Percentiles rank a stretch among this genome's conserved stretches.
phyloP scores from a whole-genome alignment of 1,284 basidiomycete genomes.

The Tilletia setariae region DNA sequence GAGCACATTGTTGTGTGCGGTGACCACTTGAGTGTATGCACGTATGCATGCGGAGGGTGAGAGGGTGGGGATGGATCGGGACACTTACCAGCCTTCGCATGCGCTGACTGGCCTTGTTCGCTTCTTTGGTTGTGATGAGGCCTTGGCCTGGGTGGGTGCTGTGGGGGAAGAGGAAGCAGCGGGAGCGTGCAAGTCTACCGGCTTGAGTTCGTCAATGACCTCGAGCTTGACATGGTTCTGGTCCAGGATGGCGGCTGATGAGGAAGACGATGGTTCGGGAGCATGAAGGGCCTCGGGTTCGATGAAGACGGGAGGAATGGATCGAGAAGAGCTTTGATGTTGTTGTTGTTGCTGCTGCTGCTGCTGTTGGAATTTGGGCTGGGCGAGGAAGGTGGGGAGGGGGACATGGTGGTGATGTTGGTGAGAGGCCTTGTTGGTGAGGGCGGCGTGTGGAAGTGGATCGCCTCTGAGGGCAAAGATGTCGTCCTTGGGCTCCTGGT shows the following conservation, averaged over 20 bases:
- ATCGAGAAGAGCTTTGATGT: not conserved
- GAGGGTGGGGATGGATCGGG: not conserved
- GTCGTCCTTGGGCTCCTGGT: conserved; percentile 16
- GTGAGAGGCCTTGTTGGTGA: not conserved
- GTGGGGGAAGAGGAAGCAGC: not conserved
- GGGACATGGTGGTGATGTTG: conserved; percentile 4
- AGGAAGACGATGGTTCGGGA: too few relatives aligned
- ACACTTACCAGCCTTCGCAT: conserved; percentile 37
- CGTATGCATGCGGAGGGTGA: too few relatives aligned
- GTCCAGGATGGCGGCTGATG: too few relatives aligned
- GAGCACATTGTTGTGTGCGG: too few relatives aligned
- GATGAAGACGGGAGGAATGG: too few relatives aligned
- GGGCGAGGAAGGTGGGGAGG: too few relatives aligned
- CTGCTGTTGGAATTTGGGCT: too few relatives aligned
- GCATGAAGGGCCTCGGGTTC: too few relatives aligned
- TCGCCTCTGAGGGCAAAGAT: conserved; percentile 28
- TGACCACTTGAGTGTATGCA: too few relatives aligned
- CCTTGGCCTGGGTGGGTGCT: not conserved
- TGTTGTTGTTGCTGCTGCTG: not conserved
- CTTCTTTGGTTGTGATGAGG: conserved; percentile 32
- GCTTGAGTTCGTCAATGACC: too few relatives aligned
- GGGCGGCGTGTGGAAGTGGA: not conserved
- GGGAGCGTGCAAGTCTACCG: too few relatives aligned
- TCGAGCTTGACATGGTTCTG: too few relatives aligned
- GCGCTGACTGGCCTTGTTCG: conserved; percentile 45